Percentiles rank a stretch among this genome's conserved stretches.
Evolutionary conservation across 192 early-diverging fungal species (phyloP).

Genomic region (Coemansia sp.): DNA sequence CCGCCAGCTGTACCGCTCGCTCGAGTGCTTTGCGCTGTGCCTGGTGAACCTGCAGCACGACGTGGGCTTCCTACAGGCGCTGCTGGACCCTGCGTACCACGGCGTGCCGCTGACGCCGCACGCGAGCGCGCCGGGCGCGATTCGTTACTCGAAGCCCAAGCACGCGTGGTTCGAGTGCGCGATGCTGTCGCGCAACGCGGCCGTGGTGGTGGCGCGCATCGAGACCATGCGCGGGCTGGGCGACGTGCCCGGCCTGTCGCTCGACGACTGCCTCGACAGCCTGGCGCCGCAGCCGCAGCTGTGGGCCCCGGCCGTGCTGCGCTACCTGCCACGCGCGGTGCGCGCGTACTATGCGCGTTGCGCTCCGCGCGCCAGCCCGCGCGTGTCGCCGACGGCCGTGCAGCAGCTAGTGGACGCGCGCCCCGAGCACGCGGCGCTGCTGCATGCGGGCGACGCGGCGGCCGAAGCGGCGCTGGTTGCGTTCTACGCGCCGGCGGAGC

Average conservation of each 20-base stretch:
- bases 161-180: slow-evolving; percentile 50
- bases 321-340: slow-evolving; percentile 32
- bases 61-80: slow-evolving; percentile 47
- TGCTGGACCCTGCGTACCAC: slow-evolving; percentile 48
- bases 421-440: slow-evolving; percentile 28
- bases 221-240: slow-evolving; percentile 44
- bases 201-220: slow-evolving; percentile 48
- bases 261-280: slow-evolving; percentile 42
- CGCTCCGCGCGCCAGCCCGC: slow-evolving; percentile 3
- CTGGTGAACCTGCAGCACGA: slow-evolving; percentile 56
- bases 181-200: slow-evolving; percentile 50
- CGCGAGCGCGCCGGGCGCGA: slow-evolving; percentile 17
- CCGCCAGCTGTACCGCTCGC: slow-evolving; percentile 62
- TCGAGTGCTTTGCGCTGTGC: slow-evolving; percentile 65
- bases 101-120: slow-evolving; percentile 44
- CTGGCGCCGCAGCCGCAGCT: slow-evolving; percentile 28
- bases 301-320: slow-evolving; percentile 44
- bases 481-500: slow-evolving; percentile 57
- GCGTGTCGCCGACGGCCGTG: slow-evolving; percentile 13
- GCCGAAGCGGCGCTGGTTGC: slow-evolving; percentile 38
- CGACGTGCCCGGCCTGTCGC: slow-evolving; percentile 35
- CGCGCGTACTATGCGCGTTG: slow-evolving; percentile 36
- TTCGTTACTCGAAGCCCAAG: slow-evolving; percentile 35
- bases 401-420: slow-evolving; percentile 20
- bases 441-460: slow-evolving; percentile 1